Evolutionary conservation across 2,329 filamentous ascomycete genomes (phyloP).

Genomic region (Parascedosporium putredinis): DNA sequence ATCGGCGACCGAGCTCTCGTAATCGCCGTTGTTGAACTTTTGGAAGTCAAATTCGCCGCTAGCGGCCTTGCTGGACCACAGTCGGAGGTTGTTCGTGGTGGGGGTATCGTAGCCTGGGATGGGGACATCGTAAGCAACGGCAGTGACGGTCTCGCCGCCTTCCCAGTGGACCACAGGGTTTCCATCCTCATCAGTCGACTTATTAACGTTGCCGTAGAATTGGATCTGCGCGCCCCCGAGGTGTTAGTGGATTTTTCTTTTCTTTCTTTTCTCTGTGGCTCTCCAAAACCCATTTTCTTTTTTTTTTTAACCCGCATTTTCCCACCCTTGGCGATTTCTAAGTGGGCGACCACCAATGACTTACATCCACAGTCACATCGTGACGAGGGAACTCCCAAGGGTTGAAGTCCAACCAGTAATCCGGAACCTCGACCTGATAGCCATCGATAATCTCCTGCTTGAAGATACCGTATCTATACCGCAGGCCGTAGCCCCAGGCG

Average conservation of each 20-base stretch:
- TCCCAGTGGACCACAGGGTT: slow-evolving; percentile 74
- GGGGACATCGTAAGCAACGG: slow-evolving; percentile 85
- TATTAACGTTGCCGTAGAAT: slow-evolving; percentile 82
- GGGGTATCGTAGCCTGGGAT: slow-evolving; percentile 84
- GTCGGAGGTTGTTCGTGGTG: slow-evolving; percentile 89
- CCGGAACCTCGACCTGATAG: slow-evolving; percentile 94
- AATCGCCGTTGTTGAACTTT: slow-evolving; percentile 97
- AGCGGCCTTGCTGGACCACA: slow-evolving; percentile 96
- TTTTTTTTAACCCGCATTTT: too few species aligned
- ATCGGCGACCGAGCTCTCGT: slow-evolving; percentile 95
- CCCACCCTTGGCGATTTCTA: too few species aligned
- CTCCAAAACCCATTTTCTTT: too few species aligned
- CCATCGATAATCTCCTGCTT: slow-evolving; percentile 98
- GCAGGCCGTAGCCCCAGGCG: slow-evolving; percentile 92
- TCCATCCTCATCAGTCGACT: slow-evolving; percentile 63
- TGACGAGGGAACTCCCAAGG: slow-evolving; percentile 97
- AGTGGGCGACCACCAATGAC: slow-evolving; percentile 15
- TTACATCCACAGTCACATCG: slow-evolving; percentile 81
- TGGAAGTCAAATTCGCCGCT: slow-evolving; percentile 98
- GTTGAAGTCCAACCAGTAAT: slow-evolving; percentile 99
- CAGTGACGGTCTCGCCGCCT: slow-evolving; percentile 83
- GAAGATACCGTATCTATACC: slow-evolving; percentile 97
- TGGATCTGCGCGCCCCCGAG: slow-evolving; percentile 58
- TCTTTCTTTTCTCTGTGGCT: too few species aligned
- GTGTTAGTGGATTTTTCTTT: not conserved